Conservation (phyloP, 2,329 filamentous ascomycete genomes). For the Stemphylium beticola region DNA sequence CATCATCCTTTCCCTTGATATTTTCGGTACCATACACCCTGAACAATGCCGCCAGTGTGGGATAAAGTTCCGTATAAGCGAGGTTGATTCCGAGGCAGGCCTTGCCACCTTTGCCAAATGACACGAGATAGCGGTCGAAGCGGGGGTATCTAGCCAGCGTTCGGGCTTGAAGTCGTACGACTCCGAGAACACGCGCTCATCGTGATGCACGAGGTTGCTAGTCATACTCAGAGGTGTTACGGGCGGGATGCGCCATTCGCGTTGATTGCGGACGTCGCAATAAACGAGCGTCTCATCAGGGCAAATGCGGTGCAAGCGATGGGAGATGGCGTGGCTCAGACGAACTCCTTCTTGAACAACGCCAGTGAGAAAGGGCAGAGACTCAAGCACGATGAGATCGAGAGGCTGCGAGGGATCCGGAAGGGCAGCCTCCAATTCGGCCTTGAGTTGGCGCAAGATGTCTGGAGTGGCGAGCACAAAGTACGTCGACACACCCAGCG, state of each 20-base stretch:
- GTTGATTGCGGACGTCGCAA: not conserved
- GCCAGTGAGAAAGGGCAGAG: not conserved
- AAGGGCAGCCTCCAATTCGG: not conserved
- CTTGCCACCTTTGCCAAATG: slow-evolving; percentile 28
- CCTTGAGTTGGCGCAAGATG: not conserved
- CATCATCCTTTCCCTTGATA: slow-evolving; percentile 1
- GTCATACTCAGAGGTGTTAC: not conserved
- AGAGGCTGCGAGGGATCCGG: not conserved
- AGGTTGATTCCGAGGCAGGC: slow-evolving; percentile 28
- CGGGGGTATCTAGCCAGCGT: slow-evolving; percentile 1
- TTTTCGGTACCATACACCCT: not conserved
- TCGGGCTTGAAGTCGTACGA: slow-evolving; percentile 1
- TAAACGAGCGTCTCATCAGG: not conserved
- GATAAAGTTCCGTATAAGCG: slow-evolving; percentile 8
- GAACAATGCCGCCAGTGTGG: not conserved
- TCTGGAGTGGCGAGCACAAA: not conserved
- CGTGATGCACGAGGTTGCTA: not conserved
- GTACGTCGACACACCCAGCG: not conserved
- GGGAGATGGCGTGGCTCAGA: not conserved
- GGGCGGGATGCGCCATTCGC: not conserved
- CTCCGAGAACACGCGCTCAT: not conserved
- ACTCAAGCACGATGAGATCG: not conserved
- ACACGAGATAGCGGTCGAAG: slow-evolving; percentile 24
- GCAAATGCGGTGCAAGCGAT: not conserved
- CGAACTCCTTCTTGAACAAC: not conserved